Base-by-base conservation (phyloP, 352 stramenopile genomes). In the Pythium biforme region DNA sequence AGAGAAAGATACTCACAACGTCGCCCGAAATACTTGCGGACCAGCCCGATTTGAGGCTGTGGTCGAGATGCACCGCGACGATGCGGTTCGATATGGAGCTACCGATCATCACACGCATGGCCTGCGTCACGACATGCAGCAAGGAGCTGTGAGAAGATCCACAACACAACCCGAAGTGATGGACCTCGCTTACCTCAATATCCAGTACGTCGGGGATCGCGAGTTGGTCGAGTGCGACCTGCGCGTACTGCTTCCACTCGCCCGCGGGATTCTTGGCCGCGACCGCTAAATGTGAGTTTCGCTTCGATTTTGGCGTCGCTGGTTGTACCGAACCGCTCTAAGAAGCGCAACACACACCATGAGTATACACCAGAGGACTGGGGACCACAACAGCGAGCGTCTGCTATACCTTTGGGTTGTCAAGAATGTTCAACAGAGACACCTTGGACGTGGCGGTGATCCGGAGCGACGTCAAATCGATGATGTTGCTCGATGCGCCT, bases 31-130 rank as follows among this genome's bases (percentile, higher is more conserved):
- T 31, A 7, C 56, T 62, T 4, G 57, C 52, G 4, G 64, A 70
- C 76, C 76, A 88, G n/a, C 64, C 53, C 9, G 31, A 23, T 5
- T 73, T 50, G 4, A 64, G 64, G 25, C 67, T 56, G 26, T 66
- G 45, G 31, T 70, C 52, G 53, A 85, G 68, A 50, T 85, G 79
- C 5, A 59, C 56, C 22, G 74, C 64, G 14, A 75, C 17, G 29
- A 88, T 52, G n/a, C 52, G 59, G 33, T 73, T 64, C 3, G 73
- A 69, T 26, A 86, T 68, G 10, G 62, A 75, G 45, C 79, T 85
- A 26, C 76, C 76, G 3, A 88, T 22, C 23, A 83, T 63, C 22
- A 69, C 51, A 8, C 75, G 69, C 65, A 75, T 9, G 60, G 69
- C 76, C 85, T 52, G 26, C 8, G 34, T 17, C 14, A 40, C 29